Evolutionary conservation across 176 grass and related monocot genomes (phyloP).

Genomic region (Rhynchospora tenuis): DNA sequence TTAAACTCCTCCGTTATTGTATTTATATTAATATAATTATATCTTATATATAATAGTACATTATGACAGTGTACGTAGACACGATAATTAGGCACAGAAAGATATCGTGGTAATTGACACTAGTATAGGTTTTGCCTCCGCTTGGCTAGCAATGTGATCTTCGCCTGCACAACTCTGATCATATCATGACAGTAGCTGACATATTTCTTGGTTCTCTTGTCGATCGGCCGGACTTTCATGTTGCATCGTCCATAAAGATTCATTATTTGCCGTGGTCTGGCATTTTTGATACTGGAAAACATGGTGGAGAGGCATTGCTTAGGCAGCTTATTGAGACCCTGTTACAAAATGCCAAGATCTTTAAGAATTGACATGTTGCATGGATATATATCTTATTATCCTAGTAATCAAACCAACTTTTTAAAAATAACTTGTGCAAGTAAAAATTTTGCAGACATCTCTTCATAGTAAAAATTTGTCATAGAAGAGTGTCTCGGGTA

Average conservation of each 20-base stretch:
- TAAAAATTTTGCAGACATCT: no score
- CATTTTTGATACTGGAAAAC: slow-evolving; percentile 1
- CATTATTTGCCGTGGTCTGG: background rate
- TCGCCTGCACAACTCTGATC: background rate
- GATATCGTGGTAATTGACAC: no score
- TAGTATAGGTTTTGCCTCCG: no score
- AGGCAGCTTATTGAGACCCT: background rate
- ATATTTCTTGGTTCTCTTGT: background rate
- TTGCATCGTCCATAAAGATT: background rate
- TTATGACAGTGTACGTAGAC: no score
- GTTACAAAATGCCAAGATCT: background rate
- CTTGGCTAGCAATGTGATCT: background rate
- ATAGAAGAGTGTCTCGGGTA: background rate
- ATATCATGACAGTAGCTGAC: background rate
- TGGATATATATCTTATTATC: no score
- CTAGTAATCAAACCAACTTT: no score
- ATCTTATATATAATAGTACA: no score
- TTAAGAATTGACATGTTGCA: background rate
- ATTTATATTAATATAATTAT: no score
- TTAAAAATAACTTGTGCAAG: no score
- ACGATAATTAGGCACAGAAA: no score
- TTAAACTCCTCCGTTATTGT: no score
- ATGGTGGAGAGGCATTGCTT: background rate
- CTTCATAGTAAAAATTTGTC: background rate
- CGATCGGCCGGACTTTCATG: background rate